These are phyloP conservation scores for Alnus glutinosa DNA, from an alignment of 306 rosid species.

Conservation along the genomic window DNA sequence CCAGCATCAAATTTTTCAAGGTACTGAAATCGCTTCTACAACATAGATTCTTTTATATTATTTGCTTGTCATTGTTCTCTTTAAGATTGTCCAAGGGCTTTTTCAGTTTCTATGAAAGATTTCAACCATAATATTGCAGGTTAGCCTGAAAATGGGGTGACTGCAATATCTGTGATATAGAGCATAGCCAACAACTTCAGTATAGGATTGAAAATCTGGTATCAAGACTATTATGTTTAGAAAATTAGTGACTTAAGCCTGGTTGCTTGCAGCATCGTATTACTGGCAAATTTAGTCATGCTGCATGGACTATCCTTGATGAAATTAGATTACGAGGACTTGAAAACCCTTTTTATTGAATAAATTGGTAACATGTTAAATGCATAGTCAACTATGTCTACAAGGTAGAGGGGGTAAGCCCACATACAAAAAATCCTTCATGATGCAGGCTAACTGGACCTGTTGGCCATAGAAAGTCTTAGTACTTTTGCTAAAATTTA, in stretches of 20 bases:
- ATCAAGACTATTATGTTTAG: slow-evolving; percentile 2
- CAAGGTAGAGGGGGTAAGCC: background rate
- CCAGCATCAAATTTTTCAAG: slow-evolving; percentile 81
- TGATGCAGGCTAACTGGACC: background rate
- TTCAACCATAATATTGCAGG: background rate
- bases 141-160: slow-evolving; percentile 11
- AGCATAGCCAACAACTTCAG: background rate
- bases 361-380: background rate
- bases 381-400: background rate
- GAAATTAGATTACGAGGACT: background rate
- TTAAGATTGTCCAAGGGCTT: slow-evolving; percentile 12
- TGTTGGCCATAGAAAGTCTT: background rate
- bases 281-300: slow-evolving; percentile 6
- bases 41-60: background rate
- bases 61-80: slow-evolving; percentile 1
- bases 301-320: slow-evolving; percentile 1
- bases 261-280: background rate
- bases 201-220: background rate
- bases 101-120: background rate
- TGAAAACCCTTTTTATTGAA: background rate
- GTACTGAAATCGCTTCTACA: slow-evolving; percentile 37
- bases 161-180: slow-evolving; percentile 12
- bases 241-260: slow-evolving; percentile 5
- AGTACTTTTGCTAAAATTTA: background rate
- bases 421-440: background rate